phyloP scores from a whole-genome alignment of 139 green algal species.

The Picochlorum sp. region DNA sequence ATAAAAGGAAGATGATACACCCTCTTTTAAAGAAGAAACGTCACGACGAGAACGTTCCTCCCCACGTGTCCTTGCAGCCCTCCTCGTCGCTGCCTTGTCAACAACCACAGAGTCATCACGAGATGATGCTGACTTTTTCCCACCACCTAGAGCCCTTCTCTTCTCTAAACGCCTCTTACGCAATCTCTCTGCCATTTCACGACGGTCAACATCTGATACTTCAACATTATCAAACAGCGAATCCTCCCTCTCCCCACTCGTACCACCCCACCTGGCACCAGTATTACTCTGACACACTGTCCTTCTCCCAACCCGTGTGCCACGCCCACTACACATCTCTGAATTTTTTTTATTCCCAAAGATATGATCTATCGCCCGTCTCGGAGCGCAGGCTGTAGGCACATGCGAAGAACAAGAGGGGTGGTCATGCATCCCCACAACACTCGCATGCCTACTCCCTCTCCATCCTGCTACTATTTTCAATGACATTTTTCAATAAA shows the following conservation, averaged over 20 bases:
- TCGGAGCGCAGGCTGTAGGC: too few relatives aligned
- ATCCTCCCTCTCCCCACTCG: background rate
- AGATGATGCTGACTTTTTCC: background rate
- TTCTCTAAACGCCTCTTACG: background rate
- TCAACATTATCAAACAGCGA: conserved; percentile 21
- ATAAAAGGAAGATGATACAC: background rate
- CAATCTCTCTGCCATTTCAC: background rate
- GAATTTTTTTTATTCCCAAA: too few relatives aligned
- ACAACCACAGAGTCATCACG: background rate
- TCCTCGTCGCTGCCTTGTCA: background rate
- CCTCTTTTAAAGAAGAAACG: too few relatives aligned
- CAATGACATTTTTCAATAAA: too few relatives aligned
- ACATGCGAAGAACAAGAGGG: too few relatives aligned
- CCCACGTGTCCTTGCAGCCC: background rate
- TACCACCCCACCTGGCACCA: background rate
- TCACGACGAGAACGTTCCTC: background rate
- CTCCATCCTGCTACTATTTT: too few relatives aligned
- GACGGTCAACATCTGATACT: background rate
- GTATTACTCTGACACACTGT: background rate
- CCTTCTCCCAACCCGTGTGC: too few relatives aligned
- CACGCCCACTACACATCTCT: too few relatives aligned
- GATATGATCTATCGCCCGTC: too few relatives aligned
- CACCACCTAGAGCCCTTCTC: background rate
- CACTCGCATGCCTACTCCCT: too few relatives aligned
- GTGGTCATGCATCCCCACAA: too few relatives aligned